Base-by-base conservation (phyloP, 352 stramenopile genomes). In the Phytophthora boehmeriae region DNA sequence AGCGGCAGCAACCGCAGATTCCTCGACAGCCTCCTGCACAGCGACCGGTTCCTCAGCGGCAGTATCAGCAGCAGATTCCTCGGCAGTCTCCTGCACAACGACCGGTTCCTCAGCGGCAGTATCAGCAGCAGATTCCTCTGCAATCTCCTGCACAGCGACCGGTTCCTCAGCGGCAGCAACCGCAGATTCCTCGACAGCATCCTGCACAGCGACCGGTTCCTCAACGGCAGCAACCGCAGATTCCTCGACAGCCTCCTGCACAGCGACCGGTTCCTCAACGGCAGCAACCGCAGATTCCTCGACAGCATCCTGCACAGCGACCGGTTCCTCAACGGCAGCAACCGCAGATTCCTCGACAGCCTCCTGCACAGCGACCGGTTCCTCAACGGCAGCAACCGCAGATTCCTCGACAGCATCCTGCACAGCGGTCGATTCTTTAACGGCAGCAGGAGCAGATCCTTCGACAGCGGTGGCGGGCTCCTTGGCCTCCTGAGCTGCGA, bases 51-150 rank as follows among this genome's bases (percentile, higher is more conserved):
- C n/a, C n/a, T n/a, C n/a, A n/a, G n/a, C n/a, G n/a, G n/a, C n/a
- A n/a, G n/a, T n/a, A n/a, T n/a, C n/a, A n/a, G n/a, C n/a, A n/a
- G n/a, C n/a, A n/a, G n/a, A n/a, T n/a, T n/a, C n/a, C n/a, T n/a
- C 32, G 48, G 43, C n/a, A 22, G 30, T 22, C 22, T 60, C 49
- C 1, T 45, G 35, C 8, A 20, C 43, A 8, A 34, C 52, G 20
- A 51, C 47, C 16, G 61, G 30, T 10, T 53, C 47, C 30, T 64
- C 23, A 10, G 41, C 32, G n/a, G n/a, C n/a, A n/a, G n/a, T n/a
- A n/a, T n/a, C n/a, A n/a, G n/a, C n/a, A n/a, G n/a, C n/a, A n/a
- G n/a, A n/a, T n/a, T n/a, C n/a, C n/a, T n/a, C n/a, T n/a, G n/a
- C n/a, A n/a, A n/a, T n/a, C n/a, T n/a, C n/a, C n/a, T n/a, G n/a